Percentiles rank a stretch among this genome's conserved stretches.
These are phyloP conservation scores for Plantago lanceolata DNA, from an alignment of 305 asterid genomes.

Conservation along the genomic window DNA sequence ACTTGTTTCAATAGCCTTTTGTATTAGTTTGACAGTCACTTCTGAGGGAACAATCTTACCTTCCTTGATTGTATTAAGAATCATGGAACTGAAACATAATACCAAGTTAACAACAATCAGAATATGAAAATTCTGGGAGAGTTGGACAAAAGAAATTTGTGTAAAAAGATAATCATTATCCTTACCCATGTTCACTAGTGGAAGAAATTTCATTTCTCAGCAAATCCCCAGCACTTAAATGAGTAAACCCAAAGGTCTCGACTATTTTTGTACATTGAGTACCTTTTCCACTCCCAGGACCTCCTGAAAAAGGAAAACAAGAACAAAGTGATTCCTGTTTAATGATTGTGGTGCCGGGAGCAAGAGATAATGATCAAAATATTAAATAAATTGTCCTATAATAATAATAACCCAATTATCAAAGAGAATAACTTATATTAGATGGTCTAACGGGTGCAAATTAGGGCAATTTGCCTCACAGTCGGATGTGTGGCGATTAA, in stretches of 20 bases:
- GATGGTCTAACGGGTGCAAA: too few species aligned
- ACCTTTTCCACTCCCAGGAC: constrained; percentile 99
- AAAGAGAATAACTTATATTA: too few species aligned
- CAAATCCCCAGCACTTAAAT: constrained; percentile 90
- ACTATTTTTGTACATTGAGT: constrained; percentile 79
- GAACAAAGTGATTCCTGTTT: constrained; percentile 23
- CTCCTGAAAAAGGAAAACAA: constrained; percentile 47
- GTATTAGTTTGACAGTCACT: constrained; percentile 73
- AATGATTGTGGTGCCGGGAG: constrained; percentile 1
- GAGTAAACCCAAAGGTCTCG: constrained; percentile 72
- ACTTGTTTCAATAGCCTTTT: constrained; percentile 62
- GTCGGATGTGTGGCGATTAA: too few species aligned
- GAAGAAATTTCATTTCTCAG: constrained; percentile 73
- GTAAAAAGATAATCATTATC: constrained; percentile 10
- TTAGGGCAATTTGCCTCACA: too few species aligned
- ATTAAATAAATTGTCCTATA: constrained; percentile 6
- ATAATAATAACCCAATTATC: background rate
- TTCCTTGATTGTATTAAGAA: constrained; percentile 67
- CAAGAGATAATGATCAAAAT: constrained; percentile 11
- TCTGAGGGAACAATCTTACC: constrained; percentile 91
- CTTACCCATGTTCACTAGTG: constrained; percentile 63
- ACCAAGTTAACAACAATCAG: constrained; percentile 20
- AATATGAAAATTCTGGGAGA: constrained; percentile 17
- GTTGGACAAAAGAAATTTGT: constrained; percentile 20
- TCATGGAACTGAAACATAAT: constrained; percentile 63